phyloP scores from a whole-genome alignment of 1,284 basidiomycete species.

The Porogramme epimiltina region DNA sequence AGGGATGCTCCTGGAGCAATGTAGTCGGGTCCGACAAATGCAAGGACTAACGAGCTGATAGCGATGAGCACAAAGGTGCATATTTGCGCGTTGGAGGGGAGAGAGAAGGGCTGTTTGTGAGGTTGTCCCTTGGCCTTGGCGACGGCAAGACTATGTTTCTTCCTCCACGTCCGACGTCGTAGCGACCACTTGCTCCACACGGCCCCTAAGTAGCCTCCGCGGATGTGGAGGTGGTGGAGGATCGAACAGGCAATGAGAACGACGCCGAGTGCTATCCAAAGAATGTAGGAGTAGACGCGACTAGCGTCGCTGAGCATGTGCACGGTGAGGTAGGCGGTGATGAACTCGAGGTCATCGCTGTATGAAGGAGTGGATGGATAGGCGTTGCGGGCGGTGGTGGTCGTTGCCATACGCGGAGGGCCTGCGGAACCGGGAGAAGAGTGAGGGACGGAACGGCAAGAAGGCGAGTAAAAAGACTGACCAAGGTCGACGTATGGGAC shows the following conservation, averaged over 20 bases:
- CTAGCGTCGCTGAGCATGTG: conserved; percentile 52
- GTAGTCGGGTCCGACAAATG: conserved; percentile 75
- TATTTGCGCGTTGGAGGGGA: conserved; percentile 67
- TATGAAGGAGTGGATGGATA: conserved; percentile 50
- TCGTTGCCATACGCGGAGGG: conserved; percentile 9
- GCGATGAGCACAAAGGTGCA: conserved; percentile 48
- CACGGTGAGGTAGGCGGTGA: conserved; percentile 55
- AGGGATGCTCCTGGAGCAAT: conserved; percentile 56
- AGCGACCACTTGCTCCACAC: conserved; percentile 58
- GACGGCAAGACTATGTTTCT: conserved; percentile 37
- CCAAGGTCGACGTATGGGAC: too few relatives aligned
- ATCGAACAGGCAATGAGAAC: conserved; percentile 43
- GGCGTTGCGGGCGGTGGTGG: conserved; percentile 24
- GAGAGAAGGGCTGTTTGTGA: conserved; percentile 47
- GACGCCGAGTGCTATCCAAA: conserved; percentile 51
- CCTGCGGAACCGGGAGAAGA: not conserved
- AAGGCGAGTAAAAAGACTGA: too few relatives aligned
- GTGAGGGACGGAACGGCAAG: not conserved
- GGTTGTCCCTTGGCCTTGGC: conserved; percentile 35
- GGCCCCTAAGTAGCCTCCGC: conserved; percentile 47
- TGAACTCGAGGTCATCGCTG: conserved; percentile 50
- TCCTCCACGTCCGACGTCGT: conserved; percentile 52
- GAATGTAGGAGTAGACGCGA: conserved; percentile 57
- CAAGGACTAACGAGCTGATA: conserved; percentile 45
- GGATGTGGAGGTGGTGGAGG: conserved; percentile 42